Base-by-base conservation (phyloP, 1,139 yeast genomes). In the Suhomyces panamericanus region DNA sequence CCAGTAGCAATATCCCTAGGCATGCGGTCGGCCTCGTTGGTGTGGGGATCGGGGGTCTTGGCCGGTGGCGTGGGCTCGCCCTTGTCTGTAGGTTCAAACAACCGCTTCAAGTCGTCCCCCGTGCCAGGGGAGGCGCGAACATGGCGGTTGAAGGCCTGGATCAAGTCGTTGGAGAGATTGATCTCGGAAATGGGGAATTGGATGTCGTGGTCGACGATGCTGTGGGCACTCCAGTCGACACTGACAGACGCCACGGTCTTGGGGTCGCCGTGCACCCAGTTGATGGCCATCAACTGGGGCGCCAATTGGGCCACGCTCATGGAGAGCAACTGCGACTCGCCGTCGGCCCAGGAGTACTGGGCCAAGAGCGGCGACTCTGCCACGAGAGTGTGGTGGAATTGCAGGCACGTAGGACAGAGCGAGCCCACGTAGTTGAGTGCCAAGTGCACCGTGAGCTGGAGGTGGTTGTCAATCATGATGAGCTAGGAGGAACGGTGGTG, bases 161-260 rank as follows among this genome's bases (percentile, higher is more conserved):
- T 60, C 33, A 66, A 42, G 22, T 64, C 66, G 35, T 42, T 49
- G 12, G 68, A 58, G 3, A 67, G 42, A 32, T 54, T 51, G 41
- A 58, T 48, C 34, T 58, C 63, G 33, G 59, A 58, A 28, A 67
- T 46, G 1, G 72, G 72, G 47, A 68, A 64, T 38, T 46, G 43
- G 11, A 57, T 32, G 10, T 39, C 44, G 17, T 46, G 49, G 29
- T 46, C 49, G 14, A 58, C 59, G 28, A 62, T 49, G 47, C 50
- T 43, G 36, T 35, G 42, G 26, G 47, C 46, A 12, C 38, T 48
- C 63, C 70, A 60, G 46, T 60, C 59, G 11, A 68, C 52, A 27
- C 61, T 48, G n/a, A 63, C 59, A 20, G 52, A 54, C 15, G 57
- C 60, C 17, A 57, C 59, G 27, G 54, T 51, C 17, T 55, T 43